Evolutionary conservation across 495 filamentous ascomycete species (phyloP).

Genomic region (Lentithecium fluviatile): DNA sequence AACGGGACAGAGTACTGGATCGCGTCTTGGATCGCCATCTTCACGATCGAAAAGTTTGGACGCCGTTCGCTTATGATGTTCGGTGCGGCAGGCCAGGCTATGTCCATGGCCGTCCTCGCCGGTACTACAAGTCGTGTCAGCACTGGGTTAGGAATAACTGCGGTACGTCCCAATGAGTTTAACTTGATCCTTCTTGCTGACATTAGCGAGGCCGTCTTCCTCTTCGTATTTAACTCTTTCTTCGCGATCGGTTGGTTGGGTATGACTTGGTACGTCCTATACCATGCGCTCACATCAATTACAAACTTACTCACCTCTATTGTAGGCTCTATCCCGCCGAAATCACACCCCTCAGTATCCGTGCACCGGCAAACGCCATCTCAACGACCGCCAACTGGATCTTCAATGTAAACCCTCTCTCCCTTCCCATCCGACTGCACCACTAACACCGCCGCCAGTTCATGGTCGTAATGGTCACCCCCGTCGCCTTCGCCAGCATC

Average conservation of each 20-base stretch:
- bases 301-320: not conserved
- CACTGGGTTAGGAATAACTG: slow-evolving; percentile 4
- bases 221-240: slow-evolving; percentile 63
- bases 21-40: slow-evolving; percentile 82
- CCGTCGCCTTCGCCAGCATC: slow-evolving; percentile 37
- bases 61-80: slow-evolving; percentile 77
- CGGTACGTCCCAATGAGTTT: not conserved
- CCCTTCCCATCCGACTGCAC: no score
- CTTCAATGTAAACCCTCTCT: slow-evolving; percentile 25
- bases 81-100: slow-evolving; percentile 74
- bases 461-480: slow-evolving; percentile 39
- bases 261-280: slow-evolving; percentile 48
- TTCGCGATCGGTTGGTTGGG: slow-evolving; percentile 60
- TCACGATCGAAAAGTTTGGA: slow-evolving; percentile 75
- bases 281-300: not conserved
- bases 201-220: slow-evolving; percentile 53
- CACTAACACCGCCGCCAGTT: no score
- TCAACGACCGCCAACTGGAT: slow-evolving; percentile 55
- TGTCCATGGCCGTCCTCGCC: slow-evolving; percentile 82
- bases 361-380: slow-evolving; percentile 54
- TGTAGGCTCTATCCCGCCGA: slow-evolving; percentile 56
- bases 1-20: slow-evolving; percentile 63
- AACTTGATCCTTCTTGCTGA: slow-evolving; percentile 23
- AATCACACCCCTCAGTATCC: slow-evolving; percentile 54
- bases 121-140: slow-evolving; percentile 26